These are phyloP conservation scores for Fusarium sp. DNA, from an alignment of 2,329 filamentous ascomycete species.

Conservation along the genomic window DNA sequence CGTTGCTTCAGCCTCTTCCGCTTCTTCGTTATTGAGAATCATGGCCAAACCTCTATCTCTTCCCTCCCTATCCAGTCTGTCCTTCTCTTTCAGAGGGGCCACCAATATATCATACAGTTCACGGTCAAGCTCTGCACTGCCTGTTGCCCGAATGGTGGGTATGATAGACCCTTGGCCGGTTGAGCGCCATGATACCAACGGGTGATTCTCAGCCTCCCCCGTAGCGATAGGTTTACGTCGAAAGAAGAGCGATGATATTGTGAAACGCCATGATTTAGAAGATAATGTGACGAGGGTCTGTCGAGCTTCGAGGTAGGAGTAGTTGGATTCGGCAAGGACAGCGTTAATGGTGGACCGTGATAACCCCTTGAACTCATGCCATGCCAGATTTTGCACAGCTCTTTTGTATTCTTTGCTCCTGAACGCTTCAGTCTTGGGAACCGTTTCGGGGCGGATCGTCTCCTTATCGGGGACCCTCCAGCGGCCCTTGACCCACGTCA, in stretches of 20 bases:
- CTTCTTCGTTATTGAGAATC: slow-evolving; percentile 68
- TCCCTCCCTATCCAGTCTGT: slow-evolving; percentile 58
- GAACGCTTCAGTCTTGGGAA: slow-evolving; percentile 74
- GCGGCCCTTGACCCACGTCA: slow-evolving; percentile 77
- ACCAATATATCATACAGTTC: slow-evolving; percentile 71
- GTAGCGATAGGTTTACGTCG: slow-evolving; percentile 69
- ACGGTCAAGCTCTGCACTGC: slow-evolving; percentile 71
- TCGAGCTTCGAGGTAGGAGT: slow-evolving; percentile 79
- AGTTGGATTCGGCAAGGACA: slow-evolving; percentile 83
- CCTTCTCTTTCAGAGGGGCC: slow-evolving; percentile 61
- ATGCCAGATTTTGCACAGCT: slow-evolving; percentile 75
- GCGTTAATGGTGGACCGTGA: slow-evolving; percentile 80
- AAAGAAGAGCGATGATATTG: slow-evolving; percentile 77
- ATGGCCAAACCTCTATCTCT: slow-evolving; percentile 66
- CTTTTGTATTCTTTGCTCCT: slow-evolving; percentile 74
- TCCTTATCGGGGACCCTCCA: slow-evolving; percentile 63
- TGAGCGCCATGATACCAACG: slow-evolving; percentile 71
- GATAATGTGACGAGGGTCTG: slow-evolving; percentile 76
- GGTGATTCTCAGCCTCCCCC: slow-evolving; percentile 69
- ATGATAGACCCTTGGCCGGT: slow-evolving; percentile 66
- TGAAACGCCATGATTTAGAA: slow-evolving; percentile 81
- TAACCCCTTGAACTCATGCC: slow-evolving; percentile 80
- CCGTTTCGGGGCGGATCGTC: slow-evolving; percentile 47
- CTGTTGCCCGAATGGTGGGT: slow-evolving; percentile 74
- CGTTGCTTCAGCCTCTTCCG: slow-evolving; percentile 65